Percentiles rank a stretch among this genome's conserved stretches.
These are phyloP conservation scores for Chytriomyces sp. DNA, from an alignment of 192 early-diverging fungal species.

Conservation along the genomic window DNA sequence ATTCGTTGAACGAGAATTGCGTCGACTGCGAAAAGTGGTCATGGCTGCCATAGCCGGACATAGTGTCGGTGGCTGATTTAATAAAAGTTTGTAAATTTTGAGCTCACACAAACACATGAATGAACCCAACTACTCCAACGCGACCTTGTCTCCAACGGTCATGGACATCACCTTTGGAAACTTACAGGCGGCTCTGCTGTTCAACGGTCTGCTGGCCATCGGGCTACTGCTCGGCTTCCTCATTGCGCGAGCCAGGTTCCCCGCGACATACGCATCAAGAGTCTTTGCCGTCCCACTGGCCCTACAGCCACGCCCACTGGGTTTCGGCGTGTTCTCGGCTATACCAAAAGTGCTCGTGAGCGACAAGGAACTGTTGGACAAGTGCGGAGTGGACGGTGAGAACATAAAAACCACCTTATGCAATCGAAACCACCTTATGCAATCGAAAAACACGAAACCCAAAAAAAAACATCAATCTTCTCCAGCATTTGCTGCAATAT, in stretches of 20 bases:
- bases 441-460: too few relatives aligned
- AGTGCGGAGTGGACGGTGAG: conserved; percentile 7
- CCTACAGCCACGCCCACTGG: conserved; percentile 28
- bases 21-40: conserved; percentile 26
- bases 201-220: conserved; percentile 65
- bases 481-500: conserved; percentile 77
- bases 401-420: too few relatives aligned
- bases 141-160: neutral
- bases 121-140: neutral
- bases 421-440: too few relatives aligned
- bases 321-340: neutral
- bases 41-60: conserved; percentile 1
- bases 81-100: neutral
- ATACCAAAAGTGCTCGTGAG: neutral
- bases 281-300: conserved; percentile 67
- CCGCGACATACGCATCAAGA: conserved; percentile 74
- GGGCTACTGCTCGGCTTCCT: conserved; percentile 65
- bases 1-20: neutral
- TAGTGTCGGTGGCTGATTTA: neutral
- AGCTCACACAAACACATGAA: neutral
- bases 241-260: conserved; percentile 67
- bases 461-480: neutral
- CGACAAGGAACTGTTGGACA: conserved; percentile 20
- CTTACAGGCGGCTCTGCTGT: conserved; percentile 71
- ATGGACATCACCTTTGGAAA: conserved; percentile 49